phyloP scores from a whole-genome alignment of 257 asterid genomes.

The Jaltomata sinuosa region DNA sequence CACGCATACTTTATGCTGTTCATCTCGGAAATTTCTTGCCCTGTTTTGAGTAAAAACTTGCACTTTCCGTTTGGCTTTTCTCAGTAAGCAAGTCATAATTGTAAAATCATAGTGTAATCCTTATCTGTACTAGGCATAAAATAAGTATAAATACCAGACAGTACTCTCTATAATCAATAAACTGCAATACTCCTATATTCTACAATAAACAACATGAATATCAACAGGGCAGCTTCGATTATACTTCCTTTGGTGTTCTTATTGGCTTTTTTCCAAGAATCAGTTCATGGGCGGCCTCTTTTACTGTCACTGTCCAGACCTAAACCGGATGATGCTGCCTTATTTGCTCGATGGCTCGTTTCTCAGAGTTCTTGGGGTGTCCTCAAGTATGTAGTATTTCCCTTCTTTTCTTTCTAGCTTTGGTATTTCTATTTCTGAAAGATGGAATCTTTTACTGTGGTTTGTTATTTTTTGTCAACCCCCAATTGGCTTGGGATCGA shows the following conservation, averaged over 20 bases:
- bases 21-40: not conserved
- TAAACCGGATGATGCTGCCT: slow-evolving; percentile 44
- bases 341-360: slow-evolving; percentile 87
- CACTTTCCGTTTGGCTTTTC: not conserved
- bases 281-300: slow-evolving; percentile 43
- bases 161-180: not conserved
- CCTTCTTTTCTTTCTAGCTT: not conserved
- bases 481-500: not conserved
- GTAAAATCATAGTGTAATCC: not conserved
- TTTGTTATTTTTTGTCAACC: not conserved
- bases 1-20: not conserved
- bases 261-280: slow-evolving; percentile 18
- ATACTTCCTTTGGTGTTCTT: slow-evolving; percentile 7
- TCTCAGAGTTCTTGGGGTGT: slow-evolving; percentile 88
- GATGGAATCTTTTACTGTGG: not conserved
- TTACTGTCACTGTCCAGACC: slow-evolving; percentile 36
- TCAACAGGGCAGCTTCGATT: not conserved
- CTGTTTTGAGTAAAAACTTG: not conserved
- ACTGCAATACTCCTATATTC: not conserved
- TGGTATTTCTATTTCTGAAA: not conserved
- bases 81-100: not conserved
- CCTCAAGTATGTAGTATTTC: slow-evolving; percentile 33
- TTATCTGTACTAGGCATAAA: not conserved
- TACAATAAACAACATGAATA: not conserved
- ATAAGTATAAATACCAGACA: not conserved